Evolutionary conservation across 2,329 filamentous ascomycete genomes (phyloP).

Genomic region (Aspergillus alliaceus): DNA sequence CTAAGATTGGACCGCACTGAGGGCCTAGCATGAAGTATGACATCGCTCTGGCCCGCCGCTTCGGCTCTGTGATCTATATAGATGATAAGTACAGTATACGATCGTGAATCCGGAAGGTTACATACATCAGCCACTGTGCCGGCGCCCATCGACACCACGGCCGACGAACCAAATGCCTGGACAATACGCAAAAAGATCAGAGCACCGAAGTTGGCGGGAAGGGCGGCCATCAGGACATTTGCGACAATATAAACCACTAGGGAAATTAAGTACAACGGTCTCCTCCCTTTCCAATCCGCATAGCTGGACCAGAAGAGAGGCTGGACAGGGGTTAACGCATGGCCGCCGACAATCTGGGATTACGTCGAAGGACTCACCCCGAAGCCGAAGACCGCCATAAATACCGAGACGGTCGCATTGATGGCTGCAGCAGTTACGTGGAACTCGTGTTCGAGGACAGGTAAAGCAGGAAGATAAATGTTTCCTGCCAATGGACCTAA

Average conservation of each 20-base stretch:
- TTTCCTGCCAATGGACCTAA: conserved; percentile 46
- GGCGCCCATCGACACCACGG: conserved; percentile 23
- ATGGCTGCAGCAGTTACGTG: conserved; percentile 35
- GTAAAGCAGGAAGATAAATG: conserved; percentile 47
- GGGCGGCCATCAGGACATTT: conserved; percentile 40
- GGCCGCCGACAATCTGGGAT: neutral
- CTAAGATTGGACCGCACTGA: conserved; percentile 46
- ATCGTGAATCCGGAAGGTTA: rapidly evolving
- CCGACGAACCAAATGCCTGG: conserved; percentile 46
- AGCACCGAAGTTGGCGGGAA: conserved; percentile 40
- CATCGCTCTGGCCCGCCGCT: conserved; percentile 42
- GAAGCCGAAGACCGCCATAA: conserved; percentile 47
- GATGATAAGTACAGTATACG: neutral
- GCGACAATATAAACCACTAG: conserved; percentile 41
- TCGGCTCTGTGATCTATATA: conserved; percentile 27
- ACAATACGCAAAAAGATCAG: conserved; percentile 44
- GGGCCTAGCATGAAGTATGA: conserved; percentile 47
- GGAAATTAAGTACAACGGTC: conserved; percentile 43
- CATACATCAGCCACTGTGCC: neutral
- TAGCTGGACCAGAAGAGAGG: conserved; percentile 45
- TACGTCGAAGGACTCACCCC: conserved; percentile 23
- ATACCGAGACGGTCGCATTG: conserved; percentile 48
- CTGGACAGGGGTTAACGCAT: conserved; percentile 6
- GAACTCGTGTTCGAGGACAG: conserved; percentile 40
- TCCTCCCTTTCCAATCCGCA: conserved; percentile 42